Evolutionary conservation across 2,329 filamentous ascomycete genomes (phyloP).

Genomic region (Paracoccidioides brasiliensis): DNA sequence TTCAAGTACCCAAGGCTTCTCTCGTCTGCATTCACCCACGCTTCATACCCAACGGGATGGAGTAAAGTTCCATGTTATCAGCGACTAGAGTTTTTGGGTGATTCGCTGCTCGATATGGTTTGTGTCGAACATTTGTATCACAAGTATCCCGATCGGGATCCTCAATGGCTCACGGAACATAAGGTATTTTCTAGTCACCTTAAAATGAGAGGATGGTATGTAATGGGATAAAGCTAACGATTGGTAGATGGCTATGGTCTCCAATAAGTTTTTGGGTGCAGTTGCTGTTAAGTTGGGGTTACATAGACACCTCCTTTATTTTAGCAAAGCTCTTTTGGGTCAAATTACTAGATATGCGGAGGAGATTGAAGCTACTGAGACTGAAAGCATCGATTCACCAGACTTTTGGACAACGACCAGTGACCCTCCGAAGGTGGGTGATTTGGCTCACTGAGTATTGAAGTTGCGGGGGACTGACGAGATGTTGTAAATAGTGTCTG

Average conservation of each 20-base stretch:
- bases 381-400: conserved; percentile 20
- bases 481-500: conserved; percentile 40
- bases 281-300: conserved; percentile 68
- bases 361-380: conserved; percentile 22
- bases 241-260: conserved; percentile 78
- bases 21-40: conserved; percentile 75
- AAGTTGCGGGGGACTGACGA: neutral
- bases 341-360: conserved; percentile 39
- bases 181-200: conserved; percentile 41
- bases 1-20: conserved; percentile 68
- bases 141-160: conserved; percentile 63
- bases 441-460: conserved; percentile 28
- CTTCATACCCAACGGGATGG: conserved; percentile 62
- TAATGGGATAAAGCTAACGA: neutral
- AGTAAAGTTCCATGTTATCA: conserved; percentile 81
- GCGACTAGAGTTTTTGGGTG: conserved; percentile 81
- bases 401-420: conserved; percentile 32
- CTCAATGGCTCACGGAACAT: conserved; percentile 95
- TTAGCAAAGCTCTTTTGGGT: conserved; percentile 24
- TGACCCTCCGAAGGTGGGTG: conserved; percentile 31
- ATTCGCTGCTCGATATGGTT: conserved; percentile 74
- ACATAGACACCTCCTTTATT: conserved; percentile 53
- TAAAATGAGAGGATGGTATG: conserved; percentile 6
- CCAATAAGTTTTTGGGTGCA: conserved; percentile 82
- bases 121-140: conserved; percentile 74